Conservation (phyloP, 2,329 filamentous ascomycete genomes). For the Cercospora beticola region DNA sequence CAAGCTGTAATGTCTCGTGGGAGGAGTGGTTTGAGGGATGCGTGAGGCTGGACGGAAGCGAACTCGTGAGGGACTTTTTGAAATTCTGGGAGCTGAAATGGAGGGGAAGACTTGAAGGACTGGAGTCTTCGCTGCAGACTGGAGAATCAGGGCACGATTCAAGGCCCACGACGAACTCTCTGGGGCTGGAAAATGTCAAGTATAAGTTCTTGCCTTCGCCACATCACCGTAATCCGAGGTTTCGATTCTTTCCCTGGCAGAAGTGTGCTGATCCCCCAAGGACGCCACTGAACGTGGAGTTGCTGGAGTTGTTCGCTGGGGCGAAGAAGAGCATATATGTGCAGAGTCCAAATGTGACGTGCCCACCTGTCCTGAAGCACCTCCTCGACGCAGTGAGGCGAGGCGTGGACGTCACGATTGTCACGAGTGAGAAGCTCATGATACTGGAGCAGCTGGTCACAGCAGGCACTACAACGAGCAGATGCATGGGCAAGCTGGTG, state of each 20-base stretch:
- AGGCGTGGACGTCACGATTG: constrained; percentile 62
- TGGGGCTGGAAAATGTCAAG: constrained; percentile 38
- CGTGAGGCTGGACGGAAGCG: constrained; percentile 61
- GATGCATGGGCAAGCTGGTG: constrained; percentile 62
- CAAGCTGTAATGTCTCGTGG: constrained; percentile 83
- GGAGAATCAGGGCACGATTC: not conserved
- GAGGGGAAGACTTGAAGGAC: constrained; percentile 43
- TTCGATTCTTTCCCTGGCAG: constrained; percentile 59
- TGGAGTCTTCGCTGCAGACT: not conserved
- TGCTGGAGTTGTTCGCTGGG: constrained; percentile 60
- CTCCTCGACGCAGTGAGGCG: constrained; percentile 62
- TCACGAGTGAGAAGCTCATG: constrained; percentile 39
- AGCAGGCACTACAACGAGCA: constrained; percentile 69
- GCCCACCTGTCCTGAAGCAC: constrained; percentile 60
- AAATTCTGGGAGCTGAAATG: constrained; percentile 70
- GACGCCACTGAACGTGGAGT: constrained; percentile 67
- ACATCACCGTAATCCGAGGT: constrained; percentile 67
- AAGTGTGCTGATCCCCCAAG: constrained; percentile 51
- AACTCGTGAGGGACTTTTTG: constrained; percentile 61
- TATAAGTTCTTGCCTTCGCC: constrained; percentile 72
- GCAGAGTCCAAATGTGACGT: constrained; percentile 77
- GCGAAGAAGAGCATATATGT: constrained; percentile 64
- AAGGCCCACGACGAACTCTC: not conserved
- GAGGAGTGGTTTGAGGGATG: constrained; percentile 84
- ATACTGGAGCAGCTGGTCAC: constrained; percentile 77